Conservation (phyloP, 345 rosid genomes). For the Aquilaria malaccensis region DNA sequence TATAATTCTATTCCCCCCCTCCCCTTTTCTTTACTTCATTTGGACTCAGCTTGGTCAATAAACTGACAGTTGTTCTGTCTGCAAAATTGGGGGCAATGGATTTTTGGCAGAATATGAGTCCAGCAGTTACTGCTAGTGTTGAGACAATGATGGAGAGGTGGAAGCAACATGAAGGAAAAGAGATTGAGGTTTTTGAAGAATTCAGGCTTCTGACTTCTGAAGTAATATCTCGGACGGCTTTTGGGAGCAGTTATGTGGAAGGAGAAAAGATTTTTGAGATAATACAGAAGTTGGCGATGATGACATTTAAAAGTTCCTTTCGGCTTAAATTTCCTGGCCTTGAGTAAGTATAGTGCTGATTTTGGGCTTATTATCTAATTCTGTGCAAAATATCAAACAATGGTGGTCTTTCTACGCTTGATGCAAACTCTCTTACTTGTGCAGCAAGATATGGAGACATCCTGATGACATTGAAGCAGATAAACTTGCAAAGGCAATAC, state of each 20-base stretch:
- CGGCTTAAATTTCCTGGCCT: slow-evolving; percentile 21
- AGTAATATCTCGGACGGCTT: slow-evolving; percentile 43
- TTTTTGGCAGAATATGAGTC: slow-evolving; percentile 23
- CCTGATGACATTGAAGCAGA: slow-evolving; percentile 13
- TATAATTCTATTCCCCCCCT: no score
- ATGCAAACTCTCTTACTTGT: not conserved
- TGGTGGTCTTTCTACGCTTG: not conserved
- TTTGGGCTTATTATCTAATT: not conserved
- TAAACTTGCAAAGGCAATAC: slow-evolving; percentile 11
- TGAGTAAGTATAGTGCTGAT: slow-evolving; percentile 13
- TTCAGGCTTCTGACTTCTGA: slow-evolving; percentile 36
- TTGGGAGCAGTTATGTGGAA: slow-evolving; percentile 40
- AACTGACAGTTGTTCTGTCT: no score
- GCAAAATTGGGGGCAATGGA: no score
- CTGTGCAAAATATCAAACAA: no score
- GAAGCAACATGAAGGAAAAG: slow-evolving; percentile 24
- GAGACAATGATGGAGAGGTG: slow-evolving; percentile 39
- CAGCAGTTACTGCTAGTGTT: slow-evolving; percentile 28
- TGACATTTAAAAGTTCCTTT: slow-evolving; percentile 9
- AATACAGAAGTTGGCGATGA: slow-evolving; percentile 17
- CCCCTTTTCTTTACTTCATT: no score
- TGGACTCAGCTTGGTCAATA: no score
- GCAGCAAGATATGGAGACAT: slow-evolving; percentile 19
- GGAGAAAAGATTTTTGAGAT: slow-evolving; percentile 32
- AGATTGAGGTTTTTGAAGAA: slow-evolving; percentile 35